A percentile compares a stretch with the other conserved stretches of the same genome.
Evolutionary conservation across 2,329 filamentous ascomycete species (phyloP).

Genomic region (Fusarium sp.): DNA sequence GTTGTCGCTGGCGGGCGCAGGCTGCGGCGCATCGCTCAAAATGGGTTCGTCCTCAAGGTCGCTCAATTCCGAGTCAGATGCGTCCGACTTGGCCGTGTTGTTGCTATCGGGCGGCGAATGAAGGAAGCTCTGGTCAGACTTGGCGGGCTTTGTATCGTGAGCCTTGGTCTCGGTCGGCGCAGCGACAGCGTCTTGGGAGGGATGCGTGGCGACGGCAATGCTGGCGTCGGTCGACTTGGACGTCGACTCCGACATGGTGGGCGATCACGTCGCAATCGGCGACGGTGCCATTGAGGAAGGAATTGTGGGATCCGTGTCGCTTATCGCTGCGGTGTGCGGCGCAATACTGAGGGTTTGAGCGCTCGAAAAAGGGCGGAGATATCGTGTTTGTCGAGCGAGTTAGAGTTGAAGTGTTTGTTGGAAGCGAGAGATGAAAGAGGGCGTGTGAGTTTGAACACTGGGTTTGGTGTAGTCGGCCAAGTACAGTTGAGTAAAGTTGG

Average conservation of each 20-base stretch:
- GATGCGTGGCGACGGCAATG: slow-evolving; percentile 63
- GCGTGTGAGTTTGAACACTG: slow-evolving; percentile 27
- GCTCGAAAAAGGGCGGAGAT: not conserved
- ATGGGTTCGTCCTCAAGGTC: slow-evolving; percentile 70
- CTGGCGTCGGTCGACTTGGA: slow-evolving; percentile 63
- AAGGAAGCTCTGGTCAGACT: slow-evolving; percentile 58
- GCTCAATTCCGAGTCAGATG: slow-evolving; percentile 74
- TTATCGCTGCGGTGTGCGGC: slow-evolving; percentile 29
- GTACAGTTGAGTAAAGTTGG: slow-evolving; percentile 25
- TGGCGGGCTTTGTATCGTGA: slow-evolving; percentile 51
- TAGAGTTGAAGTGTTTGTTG: slow-evolving; percentile 21
- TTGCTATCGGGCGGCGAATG: slow-evolving; percentile 75
- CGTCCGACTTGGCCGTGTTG: slow-evolving; percentile 68
- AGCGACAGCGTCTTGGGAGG: slow-evolving; percentile 40
- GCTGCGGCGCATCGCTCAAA: slow-evolving; percentile 48
- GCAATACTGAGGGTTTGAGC: slow-evolving; percentile 12
- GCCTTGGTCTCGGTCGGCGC: slow-evolving; percentile 42
- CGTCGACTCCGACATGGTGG: slow-evolving; percentile 57
- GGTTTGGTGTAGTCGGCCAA: slow-evolving; percentile 35
- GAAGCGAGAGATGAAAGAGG: slow-evolving; percentile 27
- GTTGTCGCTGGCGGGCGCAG: slow-evolving; percentile 39
- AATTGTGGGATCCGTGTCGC: slow-evolving; percentile 23
- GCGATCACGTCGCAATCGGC: slow-evolving; percentile 52
- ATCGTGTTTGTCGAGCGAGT: not conserved
- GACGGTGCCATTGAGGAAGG: slow-evolving; percentile 50